Evolutionary conservation across 1,284 basidiomycete species (phyloP).

Genomic region (Calocybe gambosa): DNA sequence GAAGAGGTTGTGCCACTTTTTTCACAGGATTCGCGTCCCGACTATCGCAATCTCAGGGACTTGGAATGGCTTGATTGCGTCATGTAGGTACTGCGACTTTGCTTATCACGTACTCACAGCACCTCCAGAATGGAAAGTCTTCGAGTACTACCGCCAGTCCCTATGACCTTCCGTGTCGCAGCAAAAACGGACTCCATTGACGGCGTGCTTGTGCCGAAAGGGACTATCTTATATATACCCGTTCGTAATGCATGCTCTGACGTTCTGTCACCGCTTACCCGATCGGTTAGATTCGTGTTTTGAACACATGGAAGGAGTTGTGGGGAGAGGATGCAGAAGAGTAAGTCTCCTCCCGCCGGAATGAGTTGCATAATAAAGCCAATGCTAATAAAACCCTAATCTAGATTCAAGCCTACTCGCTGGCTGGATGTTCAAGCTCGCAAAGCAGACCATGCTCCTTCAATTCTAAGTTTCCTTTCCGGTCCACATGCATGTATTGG

Average conservation of each 20-base stretch:
- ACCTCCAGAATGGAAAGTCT: constrained; percentile 22
- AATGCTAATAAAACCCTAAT: background rate
- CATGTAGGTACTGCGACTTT: constrained; percentile 27
- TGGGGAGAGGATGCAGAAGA: constrained; percentile 45
- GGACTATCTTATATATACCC: constrained; percentile 41
- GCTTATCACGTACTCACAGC: background rate
- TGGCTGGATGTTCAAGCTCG: constrained; percentile 41
- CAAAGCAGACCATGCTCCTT: constrained; percentile 27
- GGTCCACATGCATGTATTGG: constrained; percentile 46
- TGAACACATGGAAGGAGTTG: constrained; percentile 39
- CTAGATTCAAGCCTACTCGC: constrained; percentile 35
- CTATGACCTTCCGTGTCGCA: constrained; percentile 39
- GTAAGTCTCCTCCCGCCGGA: constrained; percentile 22
- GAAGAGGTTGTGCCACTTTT: constrained; percentile 36
- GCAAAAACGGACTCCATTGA: constrained; percentile 38
- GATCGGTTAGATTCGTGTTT: constrained; percentile 35
- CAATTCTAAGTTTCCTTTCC: constrained; percentile 37
- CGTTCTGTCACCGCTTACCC: background rate
- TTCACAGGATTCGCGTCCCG: constrained; percentile 29
- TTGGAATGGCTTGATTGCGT: constrained; percentile 42
- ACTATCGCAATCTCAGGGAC: constrained; percentile 41
- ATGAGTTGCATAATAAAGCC: background rate
- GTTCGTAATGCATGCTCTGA: constrained; percentile 23
- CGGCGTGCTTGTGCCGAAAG: constrained; percentile 39
- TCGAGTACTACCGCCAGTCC: constrained; percentile 37